A percentile compares a stretch with the other conserved stretches of the same genome.
Evolutionary conservation across 2,329 filamentous ascomycete genomes (phyloP).

Genomic region (Colletotrichum sp.): DNA sequence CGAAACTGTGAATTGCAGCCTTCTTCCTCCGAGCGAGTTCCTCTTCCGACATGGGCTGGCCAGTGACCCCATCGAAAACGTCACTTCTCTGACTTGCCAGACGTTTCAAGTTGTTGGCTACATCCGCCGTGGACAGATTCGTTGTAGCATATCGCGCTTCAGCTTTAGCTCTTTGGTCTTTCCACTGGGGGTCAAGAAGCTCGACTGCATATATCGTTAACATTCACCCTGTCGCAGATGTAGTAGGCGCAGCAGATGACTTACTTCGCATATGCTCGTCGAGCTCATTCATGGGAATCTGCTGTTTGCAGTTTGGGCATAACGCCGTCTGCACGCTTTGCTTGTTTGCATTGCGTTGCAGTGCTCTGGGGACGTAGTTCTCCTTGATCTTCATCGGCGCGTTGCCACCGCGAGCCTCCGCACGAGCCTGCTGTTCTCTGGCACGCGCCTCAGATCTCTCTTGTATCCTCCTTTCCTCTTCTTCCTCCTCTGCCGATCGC

Average conservation of each 20-base stretch:
- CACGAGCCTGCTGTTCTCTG: conserved; percentile 77
- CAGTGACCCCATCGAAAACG: conserved; percentile 79
- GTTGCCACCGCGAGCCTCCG: conserved; percentile 73
- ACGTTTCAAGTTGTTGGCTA: conserved; percentile 94
- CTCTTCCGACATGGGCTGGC: conserved; percentile 73
- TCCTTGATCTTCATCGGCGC: conserved; percentile 88
- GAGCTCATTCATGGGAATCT: conserved; percentile 85
- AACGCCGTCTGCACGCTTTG: conserved; percentile 71
- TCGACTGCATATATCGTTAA: conserved; percentile 69
- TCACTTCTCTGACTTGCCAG: conserved; percentile 87
- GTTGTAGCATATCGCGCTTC: conserved; percentile 85
- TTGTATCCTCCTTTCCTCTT: conserved; percentile 67
- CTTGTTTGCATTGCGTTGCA: conserved; percentile 72
- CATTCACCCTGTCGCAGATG: neutral
- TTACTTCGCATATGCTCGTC: conserved; percentile 90
- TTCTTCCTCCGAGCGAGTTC: conserved; percentile 78
- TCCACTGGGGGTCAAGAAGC: conserved; percentile 91
- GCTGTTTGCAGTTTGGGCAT: conserved; percentile 92
- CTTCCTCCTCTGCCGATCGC: conserved; percentile 57
- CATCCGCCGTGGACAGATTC: conserved; percentile 84
- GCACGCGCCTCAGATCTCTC: conserved; percentile 65
- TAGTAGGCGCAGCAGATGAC: conserved; percentile 23
- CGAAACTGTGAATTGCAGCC: conserved; percentile 66
- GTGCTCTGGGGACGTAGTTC: conserved; percentile 88
- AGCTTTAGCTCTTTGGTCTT: conserved; percentile 90